Percentiles rank a stretch among this genome's conserved stretches.
Conservation (phyloP, 106 monocot species). For the Acorus calamus region DNA sequence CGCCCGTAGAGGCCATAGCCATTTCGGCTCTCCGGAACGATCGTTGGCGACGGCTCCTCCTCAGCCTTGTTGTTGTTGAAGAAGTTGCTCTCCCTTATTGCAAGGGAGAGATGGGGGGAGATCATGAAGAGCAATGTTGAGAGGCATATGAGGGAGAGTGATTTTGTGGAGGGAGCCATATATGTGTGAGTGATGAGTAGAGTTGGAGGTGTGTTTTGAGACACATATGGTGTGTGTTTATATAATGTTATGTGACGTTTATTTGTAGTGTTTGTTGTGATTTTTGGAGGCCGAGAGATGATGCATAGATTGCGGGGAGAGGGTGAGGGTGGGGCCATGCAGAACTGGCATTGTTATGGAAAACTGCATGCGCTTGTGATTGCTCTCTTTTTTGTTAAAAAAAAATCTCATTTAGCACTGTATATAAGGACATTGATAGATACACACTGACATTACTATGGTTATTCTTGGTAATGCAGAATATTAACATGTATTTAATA, state of each 20-base stretch:
- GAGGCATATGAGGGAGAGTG: neutral
- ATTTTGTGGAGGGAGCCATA: constrained; percentile 2
- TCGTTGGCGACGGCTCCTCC: neutral
- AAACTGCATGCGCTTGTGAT: too few species aligned
- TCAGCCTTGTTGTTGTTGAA: constrained; percentile 23
- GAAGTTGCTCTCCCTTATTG: constrained; percentile 26
- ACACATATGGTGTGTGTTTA: neutral
- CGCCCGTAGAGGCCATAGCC: constrained; percentile 57
- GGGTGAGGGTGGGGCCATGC: neutral
- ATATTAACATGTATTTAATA: too few species aligned
- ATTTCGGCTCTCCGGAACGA: constrained; percentile 7
- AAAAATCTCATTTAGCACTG: too few species aligned
- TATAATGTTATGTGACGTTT: neutral
- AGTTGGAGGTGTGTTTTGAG: neutral
- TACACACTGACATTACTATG: too few species aligned
- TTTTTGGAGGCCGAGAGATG: constrained; percentile 7
- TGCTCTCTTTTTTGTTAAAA: too few species aligned
- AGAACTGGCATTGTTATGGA: too few species aligned
- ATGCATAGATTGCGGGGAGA: constrained; percentile 31
- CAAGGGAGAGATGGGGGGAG: neutral
- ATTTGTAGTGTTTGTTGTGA: neutral
- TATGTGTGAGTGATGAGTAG: neutral
- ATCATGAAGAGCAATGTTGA: neutral
- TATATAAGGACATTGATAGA: too few species aligned
- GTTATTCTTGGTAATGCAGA: too few species aligned